A percentile compares a stretch with the other conserved stretches of the same genome.
Evolutionary conservation across 2,329 filamentous ascomycete species (phyloP).

Genomic region (Fusarium decemcellulare): DNA sequence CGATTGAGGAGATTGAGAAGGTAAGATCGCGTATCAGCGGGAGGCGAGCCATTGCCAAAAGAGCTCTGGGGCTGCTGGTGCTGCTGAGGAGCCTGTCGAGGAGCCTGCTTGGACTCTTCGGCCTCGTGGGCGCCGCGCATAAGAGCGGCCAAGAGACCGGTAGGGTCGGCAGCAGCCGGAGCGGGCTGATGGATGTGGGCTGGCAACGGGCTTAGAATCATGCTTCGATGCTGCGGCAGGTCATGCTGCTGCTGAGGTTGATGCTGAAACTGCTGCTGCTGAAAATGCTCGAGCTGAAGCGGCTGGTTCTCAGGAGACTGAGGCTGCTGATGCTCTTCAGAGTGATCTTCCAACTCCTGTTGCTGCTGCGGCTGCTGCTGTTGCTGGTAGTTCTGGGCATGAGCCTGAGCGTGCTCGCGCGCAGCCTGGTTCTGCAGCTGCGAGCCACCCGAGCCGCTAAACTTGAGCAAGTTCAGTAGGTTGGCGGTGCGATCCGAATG

Average conservation of each 20-base stretch:
- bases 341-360: constrained; percentile 24
- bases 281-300: constrained; percentile 46
- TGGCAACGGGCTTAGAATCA: constrained; percentile 46
- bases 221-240: constrained; percentile 21
- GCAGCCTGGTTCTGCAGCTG: constrained; percentile 54
- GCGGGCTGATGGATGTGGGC: constrained; percentile 70
- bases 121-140: constrained; percentile 70
- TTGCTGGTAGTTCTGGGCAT: constrained; percentile 38
- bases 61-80: constrained; percentile 45
- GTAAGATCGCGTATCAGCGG: constrained; percentile 84
- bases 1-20: constrained; percentile 89
- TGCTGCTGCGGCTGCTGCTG: constrained; percentile 33
- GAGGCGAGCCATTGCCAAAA: constrained; percentile 66
- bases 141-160: constrained; percentile 71
- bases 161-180: constrained; percentile 68
- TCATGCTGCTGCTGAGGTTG: constrained; percentile 18
- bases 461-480: constrained; percentile 74
- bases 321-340: constrained; percentile 9
- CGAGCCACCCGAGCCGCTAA: constrained; percentile 58
- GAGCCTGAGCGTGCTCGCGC: constrained; percentile 45
- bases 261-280: constrained; percentile 42
- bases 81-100: background rate
- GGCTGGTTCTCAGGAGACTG: constrained; percentile 43
- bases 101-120: constrained; percentile 55
- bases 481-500: constrained; percentile 66